Evolutionary conservation across 768 basidiomycete species (phyloP), one percentile per base, ranked within the genome.

Genomic region (Amanita rimosa): DNA sequence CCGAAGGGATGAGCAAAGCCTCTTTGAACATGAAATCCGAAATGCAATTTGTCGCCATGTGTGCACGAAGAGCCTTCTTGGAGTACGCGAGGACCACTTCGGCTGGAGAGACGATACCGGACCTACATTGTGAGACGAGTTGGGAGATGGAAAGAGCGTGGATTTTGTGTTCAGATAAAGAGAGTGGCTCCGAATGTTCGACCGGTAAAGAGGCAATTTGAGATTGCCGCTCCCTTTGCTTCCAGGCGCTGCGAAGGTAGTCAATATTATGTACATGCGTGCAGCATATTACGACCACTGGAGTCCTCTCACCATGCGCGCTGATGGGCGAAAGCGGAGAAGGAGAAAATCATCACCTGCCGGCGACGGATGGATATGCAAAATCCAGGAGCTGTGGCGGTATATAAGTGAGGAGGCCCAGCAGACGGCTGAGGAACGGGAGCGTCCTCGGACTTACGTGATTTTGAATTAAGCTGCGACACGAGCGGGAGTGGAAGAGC

Each of bases 1-100:
- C 64, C 31, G 69, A 60, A 31, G 66, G 66, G 11, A 62, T 71
- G 8, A 54, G 59, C 46, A 70, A 67, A 49, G 64, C 67, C 55
- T 64, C 70, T 33, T 67, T 64, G 47, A 85, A 76, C 70, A 83
- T 73, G 49, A 85, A 64, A 53, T 85, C 83, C 8, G 81, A 72
- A 39, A 85, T 60, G 55, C 85, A 87, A 58, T 86, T 85, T 14
- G 81, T 83, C 46, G 69, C 66, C 29, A 64, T 61, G 14, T 81
- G 78, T 0, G 78, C 77, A 19, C 66, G 60, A 2, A 83, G 57
- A 1, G 76, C 65, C 49, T 72, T 74, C 58, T 81, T 80, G 22
- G 69, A 72, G 59, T 79, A 83, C 0, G 73, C 67, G 24, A 62
- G 59, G 58, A 81, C 63, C 51, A 81, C 62, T 14, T 66, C 61